Conservation (phyloP, 129 eudicot species). For the Pulicaria dysenterica region DNA sequence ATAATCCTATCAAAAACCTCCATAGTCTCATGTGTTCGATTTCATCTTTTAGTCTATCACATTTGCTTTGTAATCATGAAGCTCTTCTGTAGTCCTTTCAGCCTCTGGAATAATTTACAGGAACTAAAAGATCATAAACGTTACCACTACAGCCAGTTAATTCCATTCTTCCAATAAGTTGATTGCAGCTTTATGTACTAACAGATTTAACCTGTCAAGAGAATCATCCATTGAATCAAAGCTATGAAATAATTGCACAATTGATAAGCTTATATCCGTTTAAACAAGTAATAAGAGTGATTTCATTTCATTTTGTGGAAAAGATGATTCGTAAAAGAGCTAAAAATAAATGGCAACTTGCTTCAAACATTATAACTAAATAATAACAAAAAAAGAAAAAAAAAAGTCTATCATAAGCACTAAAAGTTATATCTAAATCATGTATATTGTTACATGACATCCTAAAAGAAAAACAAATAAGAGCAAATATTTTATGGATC, state of each 20-base stretch:
- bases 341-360: neutral
- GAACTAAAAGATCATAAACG: constrained; percentile 39
- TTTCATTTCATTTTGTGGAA: constrained; percentile 13
- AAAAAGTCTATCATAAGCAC: too few relatives aligned
- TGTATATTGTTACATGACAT: too few relatives aligned
- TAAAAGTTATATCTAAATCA: too few relatives aligned
- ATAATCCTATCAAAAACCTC: too few relatives aligned
- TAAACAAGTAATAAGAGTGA: constrained; percentile 11
- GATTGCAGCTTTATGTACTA: constrained; percentile 41
- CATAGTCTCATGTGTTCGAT: constrained; percentile 52
- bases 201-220: constrained; percentile 51
- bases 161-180: constrained; percentile 49
- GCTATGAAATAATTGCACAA: constrained; percentile 55
- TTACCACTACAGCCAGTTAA: constrained; percentile 43
- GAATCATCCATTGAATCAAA: constrained; percentile 69
- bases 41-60: constrained; percentile 53
- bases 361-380: too few relatives aligned
- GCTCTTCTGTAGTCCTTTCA: constrained; percentile 54
- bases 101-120: constrained; percentile 42
- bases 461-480: too few relatives aligned
- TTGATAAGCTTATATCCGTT: constrained; percentile 69
- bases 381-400: neutral
- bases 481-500: too few relatives aligned
- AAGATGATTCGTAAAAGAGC: neutral
- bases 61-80: constrained; percentile 51